Percentiles rank a stretch among this genome's conserved stretches.
Conservation (phyloP, 2,329 filamentous ascomycete genomes). For the Knoxdaviesia proteae region DNA sequence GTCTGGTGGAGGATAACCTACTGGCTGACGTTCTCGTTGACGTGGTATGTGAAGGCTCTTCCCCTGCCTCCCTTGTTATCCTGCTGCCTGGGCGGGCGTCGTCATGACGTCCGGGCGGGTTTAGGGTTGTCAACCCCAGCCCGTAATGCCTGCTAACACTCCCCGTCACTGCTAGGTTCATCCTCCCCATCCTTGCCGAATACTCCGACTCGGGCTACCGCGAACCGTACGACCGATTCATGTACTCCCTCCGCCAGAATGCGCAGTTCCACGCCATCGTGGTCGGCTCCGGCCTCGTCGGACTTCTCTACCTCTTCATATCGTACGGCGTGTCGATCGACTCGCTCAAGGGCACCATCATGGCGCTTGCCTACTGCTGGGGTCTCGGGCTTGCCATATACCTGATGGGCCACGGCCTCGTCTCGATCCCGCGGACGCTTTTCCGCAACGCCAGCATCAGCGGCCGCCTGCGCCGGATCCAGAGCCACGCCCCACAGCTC, state of each 20-base stretch:
- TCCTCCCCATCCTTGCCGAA: constrained; percentile 81
- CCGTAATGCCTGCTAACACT: background rate
- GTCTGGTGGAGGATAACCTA: constrained; percentile 91
- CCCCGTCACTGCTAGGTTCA: constrained; percentile 36
- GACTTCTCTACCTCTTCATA: constrained; percentile 65
- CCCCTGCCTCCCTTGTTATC: constrained; percentile 5
- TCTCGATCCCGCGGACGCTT: constrained; percentile 67
- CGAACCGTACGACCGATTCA: constrained; percentile 57
- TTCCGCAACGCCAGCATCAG: constrained; percentile 63
- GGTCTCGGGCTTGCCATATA: constrained; percentile 83
- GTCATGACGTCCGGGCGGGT: no score
- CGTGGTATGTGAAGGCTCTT: constrained; percentile 41
- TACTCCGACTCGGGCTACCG: constrained; percentile 89
- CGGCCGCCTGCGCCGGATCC: constrained; percentile 51
- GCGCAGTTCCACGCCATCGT: constrained; percentile 74
- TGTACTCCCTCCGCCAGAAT: constrained; percentile 74
- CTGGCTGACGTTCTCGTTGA: constrained; percentile 89
- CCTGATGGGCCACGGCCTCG: constrained; percentile 90
- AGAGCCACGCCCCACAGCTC: constrained; percentile 57
- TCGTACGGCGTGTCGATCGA: constrained; percentile 52
- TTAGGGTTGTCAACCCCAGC: background rate
- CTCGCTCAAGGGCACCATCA: constrained; percentile 64
- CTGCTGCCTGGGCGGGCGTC: background rate
- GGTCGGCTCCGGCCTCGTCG: constrained; percentile 46
- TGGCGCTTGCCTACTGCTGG: constrained; percentile 92